A percentile compares a stretch with the other conserved stretches of the same genome.
Evolutionary conservation across 306 rosid genomes (phyloP).

Genomic region (Pyrus betulifolia): DNA sequence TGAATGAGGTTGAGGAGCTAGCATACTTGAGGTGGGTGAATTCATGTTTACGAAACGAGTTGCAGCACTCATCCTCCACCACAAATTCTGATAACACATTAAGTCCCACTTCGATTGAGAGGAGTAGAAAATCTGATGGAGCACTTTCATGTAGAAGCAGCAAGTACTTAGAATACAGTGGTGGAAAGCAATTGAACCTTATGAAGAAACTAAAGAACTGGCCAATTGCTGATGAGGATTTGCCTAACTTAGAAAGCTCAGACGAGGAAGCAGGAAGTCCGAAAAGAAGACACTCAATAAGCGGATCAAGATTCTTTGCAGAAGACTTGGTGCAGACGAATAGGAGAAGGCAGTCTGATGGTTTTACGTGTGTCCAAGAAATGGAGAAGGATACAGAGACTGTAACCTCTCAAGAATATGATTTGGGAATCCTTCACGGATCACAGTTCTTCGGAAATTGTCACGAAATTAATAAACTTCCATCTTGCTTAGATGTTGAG

Average conservation of each 20-base stretch:
- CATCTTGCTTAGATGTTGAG: constrained; percentile 60
- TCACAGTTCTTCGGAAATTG: constrained; percentile 36
- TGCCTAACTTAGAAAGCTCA: constrained; percentile 52
- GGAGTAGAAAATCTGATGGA: constrained; percentile 40
- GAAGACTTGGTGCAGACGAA: constrained; percentile 46
- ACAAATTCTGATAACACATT: constrained; percentile 45
- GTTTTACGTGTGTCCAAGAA: constrained; percentile 54
- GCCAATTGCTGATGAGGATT: constrained; percentile 51
- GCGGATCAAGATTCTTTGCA: constrained; percentile 64
- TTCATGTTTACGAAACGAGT: constrained; percentile 77
- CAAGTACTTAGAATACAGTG: constrained; percentile 29
- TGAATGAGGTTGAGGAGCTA: constrained; percentile 95
- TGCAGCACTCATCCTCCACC: constrained; percentile 60
- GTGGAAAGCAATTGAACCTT: constrained; percentile 50
- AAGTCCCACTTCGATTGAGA: constrained; percentile 46
- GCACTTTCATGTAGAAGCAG: constrained; percentile 46
- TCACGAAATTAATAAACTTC: constrained; percentile 51
- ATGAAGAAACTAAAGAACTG: constrained; percentile 77
- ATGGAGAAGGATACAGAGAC: constrained; percentile 50
- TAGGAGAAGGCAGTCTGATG: constrained; percentile 85
- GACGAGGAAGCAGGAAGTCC: constrained; percentile 61
- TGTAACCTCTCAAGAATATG: constrained; percentile 39
- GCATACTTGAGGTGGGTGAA: constrained; percentile 98
- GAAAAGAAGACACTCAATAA: constrained; percentile 82
- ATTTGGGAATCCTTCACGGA: constrained; percentile 44